Evolutionary conservation across 106 monocot genomes (phyloP).

Genomic region (Phalaenopsis equestris): DNA sequence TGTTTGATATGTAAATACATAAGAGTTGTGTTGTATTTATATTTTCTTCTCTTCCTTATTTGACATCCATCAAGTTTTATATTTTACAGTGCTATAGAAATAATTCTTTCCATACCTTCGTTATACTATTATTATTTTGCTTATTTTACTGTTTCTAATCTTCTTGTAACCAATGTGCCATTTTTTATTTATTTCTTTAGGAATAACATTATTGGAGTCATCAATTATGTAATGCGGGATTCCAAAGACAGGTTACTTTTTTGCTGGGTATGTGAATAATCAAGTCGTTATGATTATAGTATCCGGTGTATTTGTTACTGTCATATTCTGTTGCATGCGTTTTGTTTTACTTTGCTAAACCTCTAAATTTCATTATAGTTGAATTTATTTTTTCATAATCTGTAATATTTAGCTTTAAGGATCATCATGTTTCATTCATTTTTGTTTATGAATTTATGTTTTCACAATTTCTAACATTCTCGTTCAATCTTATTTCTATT

Average conservation of each 20-base stretch:
- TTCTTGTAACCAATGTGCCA: not conserved
- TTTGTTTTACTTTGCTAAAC: not conserved
- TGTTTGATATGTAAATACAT: too few relatives aligned
- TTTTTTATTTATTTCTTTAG: slow-evolving; percentile 31
- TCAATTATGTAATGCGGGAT: slow-evolving; percentile 57
- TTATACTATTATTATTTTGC: not conserved
- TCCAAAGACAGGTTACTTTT: slow-evolving; percentile 47
- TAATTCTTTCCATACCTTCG: not conserved
- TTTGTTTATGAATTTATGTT: not conserved
- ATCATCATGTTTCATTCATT: not conserved
- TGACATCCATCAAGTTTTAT: not conserved
- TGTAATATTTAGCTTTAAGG: not conserved
- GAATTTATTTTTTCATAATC: not conserved
- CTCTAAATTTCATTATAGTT: not conserved
- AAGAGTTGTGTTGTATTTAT: too few relatives aligned
- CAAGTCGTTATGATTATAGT: not conserved
- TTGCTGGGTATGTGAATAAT: slow-evolving; percentile 63
- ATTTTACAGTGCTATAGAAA: not conserved
- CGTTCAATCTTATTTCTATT: not conserved
- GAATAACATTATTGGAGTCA: slow-evolving; percentile 38
- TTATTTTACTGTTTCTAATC: not conserved
- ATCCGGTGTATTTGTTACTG: not conserved
- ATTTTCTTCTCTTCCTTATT: not conserved
- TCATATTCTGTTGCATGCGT: not conserved
- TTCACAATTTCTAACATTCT: not conserved